These are phyloP conservation scores for Crithidia brevicula DNA, from an alignment of 208 protist genomes.

Conservation along the genomic window DNA sequence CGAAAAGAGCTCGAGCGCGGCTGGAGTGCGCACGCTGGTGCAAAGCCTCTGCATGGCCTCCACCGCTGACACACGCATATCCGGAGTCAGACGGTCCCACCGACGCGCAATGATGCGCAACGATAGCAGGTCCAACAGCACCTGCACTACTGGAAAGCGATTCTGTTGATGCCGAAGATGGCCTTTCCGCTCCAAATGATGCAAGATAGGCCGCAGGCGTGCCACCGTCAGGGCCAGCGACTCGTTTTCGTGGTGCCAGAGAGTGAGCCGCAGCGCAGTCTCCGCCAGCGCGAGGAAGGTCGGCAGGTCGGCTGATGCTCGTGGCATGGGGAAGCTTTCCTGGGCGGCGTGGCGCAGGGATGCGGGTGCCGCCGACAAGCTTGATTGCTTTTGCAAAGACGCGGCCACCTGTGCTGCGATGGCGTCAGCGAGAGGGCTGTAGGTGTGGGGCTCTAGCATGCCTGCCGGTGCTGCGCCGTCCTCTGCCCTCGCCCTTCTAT, in stretches of 20 bases:
- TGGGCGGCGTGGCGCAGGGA: slow-evolving; percentile 27
- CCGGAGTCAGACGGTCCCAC: slow-evolving; percentile 39
- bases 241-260: slow-evolving; percentile 34
- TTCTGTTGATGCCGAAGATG: slow-evolving; percentile 29
- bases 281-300: slow-evolving; percentile 53
- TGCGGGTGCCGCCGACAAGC: neutral
- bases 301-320: slow-evolving; percentile 18
- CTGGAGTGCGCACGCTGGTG: slow-evolving; percentile 5
- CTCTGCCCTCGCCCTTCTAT: slow-evolving; percentile 10
- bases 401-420: slow-evolving; percentile 20
- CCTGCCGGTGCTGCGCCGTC: neutral
- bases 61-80: slow-evolving; percentile 27
- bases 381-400: slow-evolving; percentile 7
- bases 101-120: slow-evolving; percentile 45
- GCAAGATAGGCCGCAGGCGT: slow-evolving; percentile 40
- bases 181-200: slow-evolving; percentile 37
- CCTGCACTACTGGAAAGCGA: slow-evolving; percentile 47
- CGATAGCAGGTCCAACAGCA: slow-evolving; percentile 70
- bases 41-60: slow-evolving; percentile 23
- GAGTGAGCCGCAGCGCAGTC: slow-evolving; percentile 46
- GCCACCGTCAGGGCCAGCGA: slow-evolving; percentile 26
- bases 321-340: slow-evolving; percentile 39
- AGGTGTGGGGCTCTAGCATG: too few species aligned
- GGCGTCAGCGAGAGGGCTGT: slow-evolving; percentile 9
- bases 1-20: slow-evolving; percentile 20